Base-by-base conservation (phyloP, 345 rosid genomes). In the Citropsis articulata region DNA sequence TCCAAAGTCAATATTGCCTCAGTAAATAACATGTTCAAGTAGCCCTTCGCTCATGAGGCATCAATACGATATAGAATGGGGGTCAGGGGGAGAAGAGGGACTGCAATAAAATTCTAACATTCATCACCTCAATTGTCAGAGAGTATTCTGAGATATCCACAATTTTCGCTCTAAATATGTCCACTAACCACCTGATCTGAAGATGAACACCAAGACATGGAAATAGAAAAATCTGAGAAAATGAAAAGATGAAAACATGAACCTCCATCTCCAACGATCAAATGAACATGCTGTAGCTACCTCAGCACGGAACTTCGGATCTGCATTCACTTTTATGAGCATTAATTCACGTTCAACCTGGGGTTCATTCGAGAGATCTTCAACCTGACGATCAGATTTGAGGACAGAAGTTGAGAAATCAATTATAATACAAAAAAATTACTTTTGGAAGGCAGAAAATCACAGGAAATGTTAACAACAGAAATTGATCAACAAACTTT, bases 271-370 rank as follows among this genome's bases (percentile, higher is more conserved):
- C 9, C 78, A 75, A 66, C 19, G 1, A 36, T 33, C 9, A 75
- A 31, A 65, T 14, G 4, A 76, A 50, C 66, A 53, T 2, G 4
- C 40, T 2, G 7, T 25, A 70, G 66, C 66, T 85, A 95, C 99
- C 98, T 96, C 93, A 72, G 92, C 88, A 62, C 91, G 93, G 70
- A 72, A 76, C 67, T 82, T 81, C 18, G 92, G 94, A 79, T 87
- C 84, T 2, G 92, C 91, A 66, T 89, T 80, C 70, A 96, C 89
- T 85, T 94, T 94, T 50, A 94, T 84, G 80, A 94, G 98, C 97
- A 94, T 94, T 69, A 94, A 81, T 76, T 94, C 98, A 71, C 98
- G 95, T 81, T 94, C 99, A 69, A 96, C 97, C 74, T 93, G 99
- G 24, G 99, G 92, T 83, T 94, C 99, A 76, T 45, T 88, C 13